Base-by-base conservation (phyloP, 306 rosid species). In the Vicia faba region DNA sequence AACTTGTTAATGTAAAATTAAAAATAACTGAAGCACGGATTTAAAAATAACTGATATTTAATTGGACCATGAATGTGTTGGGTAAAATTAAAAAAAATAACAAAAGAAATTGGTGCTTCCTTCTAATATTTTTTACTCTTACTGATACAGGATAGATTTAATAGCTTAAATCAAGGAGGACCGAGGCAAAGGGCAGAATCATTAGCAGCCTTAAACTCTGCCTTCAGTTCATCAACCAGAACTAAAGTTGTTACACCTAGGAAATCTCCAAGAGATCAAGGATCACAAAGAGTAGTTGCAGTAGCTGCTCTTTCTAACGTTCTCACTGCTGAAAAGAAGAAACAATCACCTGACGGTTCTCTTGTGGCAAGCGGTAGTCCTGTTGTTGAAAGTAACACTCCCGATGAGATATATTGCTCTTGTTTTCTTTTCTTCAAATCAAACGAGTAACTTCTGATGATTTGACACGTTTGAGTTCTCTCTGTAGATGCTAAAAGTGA, bases 111-210 rank as follows among this genome's bases (percentile, higher is more conserved):
- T 8, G 46, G 78, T 31, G 54, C 20, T 29, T 60, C 56, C 67
- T 68, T 43, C 61, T 79, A 61, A 70, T 15, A n/a, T 58, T 40
- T 12, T 68, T 48, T 28, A 40, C 71, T 74, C 62, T 75, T 25
- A 19, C 72, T 78, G 81, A 59, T 80, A 14, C 86, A 84, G 79
- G 98, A 89, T 70, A 92, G 83, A 78, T 67, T 80, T 62, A 86
- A 89, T 75, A 95, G 86, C 51, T 74, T 72, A 7, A 82, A 72
- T 55, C 93, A 79, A 77, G 95, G 98, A 74, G 82, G 82, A 38
- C 93, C 89, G 33, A 89, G 98, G 84, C 98, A 92, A 87, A 87
- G 98, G 76, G 96, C 98, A 39, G 98, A 89, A 77, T 96, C 98
- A 59, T 81, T 92, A 66, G 98, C 98, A 64, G 98, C 98, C 69